These are phyloP conservation scores for Kalaharituber pfeilii DNA, from an alignment of 2,329 filamentous ascomycete genomes.

Conservation along the genomic window DNA sequence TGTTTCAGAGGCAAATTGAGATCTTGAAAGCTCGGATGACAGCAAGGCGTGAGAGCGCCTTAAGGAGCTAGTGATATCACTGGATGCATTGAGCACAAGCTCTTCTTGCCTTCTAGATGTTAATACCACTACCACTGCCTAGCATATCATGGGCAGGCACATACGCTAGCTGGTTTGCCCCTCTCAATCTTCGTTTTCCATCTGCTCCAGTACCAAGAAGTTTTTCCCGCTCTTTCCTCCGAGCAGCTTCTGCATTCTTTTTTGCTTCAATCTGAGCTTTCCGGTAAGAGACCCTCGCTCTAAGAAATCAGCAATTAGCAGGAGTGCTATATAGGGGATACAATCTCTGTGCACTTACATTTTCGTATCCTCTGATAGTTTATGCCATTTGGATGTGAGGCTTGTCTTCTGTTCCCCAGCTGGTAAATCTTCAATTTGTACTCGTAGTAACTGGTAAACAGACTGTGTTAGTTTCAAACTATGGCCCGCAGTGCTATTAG, in stretches of 20 bases:
- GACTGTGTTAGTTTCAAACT: background rate
- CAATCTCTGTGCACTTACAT: too few relatives aligned
- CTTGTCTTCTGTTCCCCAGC: conserved; percentile 35
- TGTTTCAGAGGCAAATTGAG: conserved; percentile 77
- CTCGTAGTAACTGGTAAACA: background rate
- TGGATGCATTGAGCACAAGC: conserved; percentile 54
- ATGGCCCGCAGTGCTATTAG: background rate
- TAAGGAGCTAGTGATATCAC: conserved; percentile 68
- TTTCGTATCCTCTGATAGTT: conserved; percentile 27
- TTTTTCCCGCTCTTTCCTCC: conserved; percentile 57
- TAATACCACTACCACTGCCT: conserved; percentile 24
- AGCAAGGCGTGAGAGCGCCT: conserved; percentile 76
- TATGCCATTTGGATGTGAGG: conserved; percentile 39
- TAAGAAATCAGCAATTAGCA: conserved; percentile 24
- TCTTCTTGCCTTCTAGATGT: conserved; percentile 45
- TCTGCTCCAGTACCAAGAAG: conserved; percentile 43
- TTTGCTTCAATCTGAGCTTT: conserved; percentile 68
- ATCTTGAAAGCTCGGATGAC: conserved; percentile 65
- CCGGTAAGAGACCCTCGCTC: conserved; percentile 52
- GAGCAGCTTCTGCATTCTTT: conserved; percentile 53
- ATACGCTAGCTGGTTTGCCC: conserved; percentile 1
- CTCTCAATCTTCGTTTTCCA: conserved; percentile 9
- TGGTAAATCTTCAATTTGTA: conserved; percentile 44
- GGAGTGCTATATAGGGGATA: conserved; percentile 24
- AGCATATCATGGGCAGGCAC: conserved; percentile 14